These are phyloP conservation scores for Camellia lanceoleosa DNA, from an alignment of 148 eudicot genomes.

Conservation along the genomic window DNA sequence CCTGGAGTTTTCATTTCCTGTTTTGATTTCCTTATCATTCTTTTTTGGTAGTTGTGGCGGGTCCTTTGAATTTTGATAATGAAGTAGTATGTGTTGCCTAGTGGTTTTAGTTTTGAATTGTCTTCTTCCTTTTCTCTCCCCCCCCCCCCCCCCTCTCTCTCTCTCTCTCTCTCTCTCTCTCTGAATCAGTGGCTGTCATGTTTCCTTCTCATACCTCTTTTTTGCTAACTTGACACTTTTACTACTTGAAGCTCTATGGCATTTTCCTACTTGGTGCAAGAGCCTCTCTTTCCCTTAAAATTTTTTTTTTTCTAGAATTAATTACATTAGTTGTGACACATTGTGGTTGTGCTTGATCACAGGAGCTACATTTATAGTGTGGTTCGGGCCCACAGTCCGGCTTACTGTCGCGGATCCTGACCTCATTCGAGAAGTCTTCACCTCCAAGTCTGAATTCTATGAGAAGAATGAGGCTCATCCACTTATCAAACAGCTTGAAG, in stretches of 20 bases:
- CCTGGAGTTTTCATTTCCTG: slow-evolving; percentile 7
- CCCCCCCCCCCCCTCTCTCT: background rate
- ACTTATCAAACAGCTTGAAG: slow-evolving; percentile 74
- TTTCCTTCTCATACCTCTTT: slow-evolving; percentile 29
- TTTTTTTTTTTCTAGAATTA: background rate
- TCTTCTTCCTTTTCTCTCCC: slow-evolving; percentile 4
- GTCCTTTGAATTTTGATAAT: background rate
- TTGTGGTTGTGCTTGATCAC: background rate
- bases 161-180: slow-evolving; percentile 14
- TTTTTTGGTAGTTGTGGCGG: background rate
- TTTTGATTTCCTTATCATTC: background rate
- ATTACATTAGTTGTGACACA: background rate
- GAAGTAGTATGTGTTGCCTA: background rate
- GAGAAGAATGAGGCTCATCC: slow-evolving; percentile 89
- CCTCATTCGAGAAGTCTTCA: slow-evolving; percentile 73
- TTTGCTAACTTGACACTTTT: slow-evolving; percentile 36
- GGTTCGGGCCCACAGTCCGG: slow-evolving; percentile 89
- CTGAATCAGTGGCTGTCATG: slow-evolving; percentile 15
- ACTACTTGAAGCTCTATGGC: slow-evolving; percentile 39
- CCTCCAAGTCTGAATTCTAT: slow-evolving; percentile 65
- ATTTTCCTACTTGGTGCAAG: slow-evolving; percentile 20
- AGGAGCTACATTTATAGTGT: slow-evolving; percentile 86
- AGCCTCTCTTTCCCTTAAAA: background rate
- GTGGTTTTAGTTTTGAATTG: background rate
- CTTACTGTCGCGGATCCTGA: slow-evolving; percentile 82